These are phyloP conservation scores for Thielaviopsis euricoi DNA, from an alignment of 2,329 filamentous ascomycete species.

Conservation along the genomic window DNA sequence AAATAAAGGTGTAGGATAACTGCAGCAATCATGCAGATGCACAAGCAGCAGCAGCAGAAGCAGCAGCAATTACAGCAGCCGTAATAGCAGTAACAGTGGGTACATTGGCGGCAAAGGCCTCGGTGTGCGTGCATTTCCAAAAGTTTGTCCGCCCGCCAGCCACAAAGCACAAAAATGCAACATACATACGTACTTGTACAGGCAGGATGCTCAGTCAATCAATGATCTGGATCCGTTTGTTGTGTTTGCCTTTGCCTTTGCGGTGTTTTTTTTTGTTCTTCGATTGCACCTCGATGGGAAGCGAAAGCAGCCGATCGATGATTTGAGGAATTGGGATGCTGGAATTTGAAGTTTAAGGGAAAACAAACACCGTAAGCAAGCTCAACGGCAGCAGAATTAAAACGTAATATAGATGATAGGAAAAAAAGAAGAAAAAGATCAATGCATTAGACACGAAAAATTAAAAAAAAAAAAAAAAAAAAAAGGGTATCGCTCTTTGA, in stretches of 20 bases:
- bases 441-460: not conserved
- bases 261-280: too few species aligned
- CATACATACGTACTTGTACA: too few species aligned
- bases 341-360: not conserved
- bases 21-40: not conserved
- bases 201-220: not conserved
- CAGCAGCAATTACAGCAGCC: not conserved
- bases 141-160: not conserved
- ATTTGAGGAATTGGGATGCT: not conserved
- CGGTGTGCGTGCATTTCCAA: not conserved
- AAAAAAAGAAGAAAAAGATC: not conserved
- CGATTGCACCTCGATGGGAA: not conserved
- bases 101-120: not conserved
- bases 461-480: not conserved
- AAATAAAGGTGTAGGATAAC: not conserved
- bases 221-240: not conserved
- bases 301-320: not conserved
- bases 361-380: constrained; percentile 5
- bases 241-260: too few species aligned
- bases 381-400: not conserved
- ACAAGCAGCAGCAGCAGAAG: not conserved
- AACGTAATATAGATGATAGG: not conserved
- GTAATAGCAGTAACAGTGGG: not conserved
- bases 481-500: not conserved
- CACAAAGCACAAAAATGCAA: not conserved